A percentile compares a stretch with the other conserved stretches of the same genome.
These are phyloP conservation scores for Parmelia sp. DNA, from an alignment of 495 filamentous ascomycete species.

Conservation along the genomic window DNA sequence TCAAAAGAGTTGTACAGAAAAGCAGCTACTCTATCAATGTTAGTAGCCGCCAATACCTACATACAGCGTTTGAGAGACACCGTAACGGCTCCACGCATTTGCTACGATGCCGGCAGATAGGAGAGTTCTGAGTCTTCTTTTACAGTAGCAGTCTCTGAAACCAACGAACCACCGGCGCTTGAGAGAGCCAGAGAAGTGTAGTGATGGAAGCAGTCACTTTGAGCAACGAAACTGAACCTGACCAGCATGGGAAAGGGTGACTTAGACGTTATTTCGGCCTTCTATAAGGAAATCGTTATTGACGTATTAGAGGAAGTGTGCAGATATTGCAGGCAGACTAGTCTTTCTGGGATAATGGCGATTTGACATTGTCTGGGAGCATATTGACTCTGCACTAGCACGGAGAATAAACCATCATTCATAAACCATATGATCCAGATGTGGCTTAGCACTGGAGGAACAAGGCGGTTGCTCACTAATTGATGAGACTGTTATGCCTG, in stretches of 20 bases:
- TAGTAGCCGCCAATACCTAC: too few species aligned
- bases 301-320: neutral
- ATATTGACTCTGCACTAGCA: neutral
- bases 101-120: too few species aligned
- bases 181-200: neutral
- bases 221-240: neutral
- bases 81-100: too few species aligned
- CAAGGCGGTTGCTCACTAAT: neutral
- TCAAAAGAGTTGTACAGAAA: slow-evolving; percentile 25
- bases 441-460: neutral
- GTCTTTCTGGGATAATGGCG: neutral
- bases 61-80: too few species aligned
- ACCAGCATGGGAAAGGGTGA: neutral
- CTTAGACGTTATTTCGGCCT: neutral
- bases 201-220: neutral
- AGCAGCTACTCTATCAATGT: too few species aligned
- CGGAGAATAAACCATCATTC: neutral
- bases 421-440: neutral
- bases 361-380: neutral
- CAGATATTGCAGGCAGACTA: neutral
- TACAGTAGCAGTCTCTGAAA: neutral
- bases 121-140: slow-evolving; percentile 8
- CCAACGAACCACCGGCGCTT: neutral
- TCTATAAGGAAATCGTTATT: neutral
- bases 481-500: neutral